phyloP scores from a whole-genome alignment of 768 basidiomycete species.

The Amylocystis lapponica region DNA sequence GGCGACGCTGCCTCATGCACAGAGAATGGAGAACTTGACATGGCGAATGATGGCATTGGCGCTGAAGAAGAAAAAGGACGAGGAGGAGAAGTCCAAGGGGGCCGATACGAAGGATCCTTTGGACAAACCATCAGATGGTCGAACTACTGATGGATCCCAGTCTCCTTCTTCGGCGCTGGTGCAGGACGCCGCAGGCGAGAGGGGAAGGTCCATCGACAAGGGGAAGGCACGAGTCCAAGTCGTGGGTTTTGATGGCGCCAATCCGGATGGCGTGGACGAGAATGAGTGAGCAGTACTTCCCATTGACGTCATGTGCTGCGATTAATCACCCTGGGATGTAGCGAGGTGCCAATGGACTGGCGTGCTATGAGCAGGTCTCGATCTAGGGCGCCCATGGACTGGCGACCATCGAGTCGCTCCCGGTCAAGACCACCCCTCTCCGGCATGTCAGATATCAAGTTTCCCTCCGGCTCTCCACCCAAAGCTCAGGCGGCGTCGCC shows the following conservation, averaged over 20 bases:
- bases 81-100: slow-evolving; percentile 40
- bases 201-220: slow-evolving; percentile 76
- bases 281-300: slow-evolving; percentile 54
- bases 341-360: slow-evolving; percentile 81
- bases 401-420: slow-evolving; percentile 75
- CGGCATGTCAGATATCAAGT: slow-evolving; percentile 23
- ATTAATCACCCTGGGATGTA: slow-evolving; percentile 11
- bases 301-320: slow-evolving; percentile 9
- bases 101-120: slow-evolving; percentile 16
- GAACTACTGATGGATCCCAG: too few relatives aligned
- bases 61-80: slow-evolving; percentile 82
- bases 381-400: slow-evolving; percentile 89
- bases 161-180: background rate
- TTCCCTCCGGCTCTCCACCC: slow-evolving; percentile 21
- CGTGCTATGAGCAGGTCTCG: slow-evolving; percentile 85
- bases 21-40: slow-evolving; percentile 96
- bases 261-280: slow-evolving; percentile 66
- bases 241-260: slow-evolving; percentile 74
- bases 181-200: slow-evolving; percentile 36
- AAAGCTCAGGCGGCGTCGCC: slow-evolving; percentile 19
- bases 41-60: slow-evolving; percentile 99
- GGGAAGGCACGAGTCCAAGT: slow-evolving; percentile 74
- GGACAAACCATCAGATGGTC: too few relatives aligned
- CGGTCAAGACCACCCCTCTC: slow-evolving; percentile 69
- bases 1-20: slow-evolving; percentile 83